These are phyloP conservation scores for Penicillium sp. DNA, from an alignment of 2,329 filamentous ascomycete species.

Conservation along the genomic window DNA sequence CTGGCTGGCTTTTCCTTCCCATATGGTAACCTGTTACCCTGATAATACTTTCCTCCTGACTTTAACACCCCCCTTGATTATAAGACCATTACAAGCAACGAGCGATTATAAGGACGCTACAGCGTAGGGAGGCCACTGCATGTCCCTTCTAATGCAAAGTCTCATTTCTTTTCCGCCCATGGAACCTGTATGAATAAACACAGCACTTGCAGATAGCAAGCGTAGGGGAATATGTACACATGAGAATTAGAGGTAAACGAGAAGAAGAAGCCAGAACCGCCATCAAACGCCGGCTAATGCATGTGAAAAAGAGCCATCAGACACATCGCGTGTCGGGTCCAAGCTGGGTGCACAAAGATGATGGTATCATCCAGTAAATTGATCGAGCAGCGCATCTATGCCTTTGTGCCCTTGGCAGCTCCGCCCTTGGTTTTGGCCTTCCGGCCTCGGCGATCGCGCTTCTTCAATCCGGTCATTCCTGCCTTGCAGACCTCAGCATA, in stretches of 20 bases:
- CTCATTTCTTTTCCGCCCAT: background rate
- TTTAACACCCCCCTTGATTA: too few species aligned
- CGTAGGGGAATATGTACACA: conserved; percentile 19
- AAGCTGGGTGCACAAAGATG: background rate
- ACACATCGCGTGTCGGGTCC: background rate
- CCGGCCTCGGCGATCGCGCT: conserved; percentile 72
- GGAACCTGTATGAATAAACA: conserved; percentile 6
- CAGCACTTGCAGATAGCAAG: conserved; percentile 6
- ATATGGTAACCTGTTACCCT: too few species aligned
- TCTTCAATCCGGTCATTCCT: conserved; percentile 86
- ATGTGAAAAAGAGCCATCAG: conserved; percentile 13
- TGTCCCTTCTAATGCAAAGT: background rate
- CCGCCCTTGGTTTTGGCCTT: conserved; percentile 56
- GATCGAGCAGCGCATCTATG: conserved; percentile 19
- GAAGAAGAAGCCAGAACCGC: conserved; percentile 10
- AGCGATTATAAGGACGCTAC: too few species aligned
- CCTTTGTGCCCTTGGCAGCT: conserved; percentile 33
- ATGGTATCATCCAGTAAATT: conserved; percentile 2
- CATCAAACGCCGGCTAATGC: conserved; percentile 29
- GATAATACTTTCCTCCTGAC: too few species aligned
- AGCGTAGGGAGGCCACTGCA: too few species aligned
- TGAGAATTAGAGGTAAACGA: conserved; percentile 6
- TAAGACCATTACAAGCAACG: too few species aligned
- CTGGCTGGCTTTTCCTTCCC: too few species aligned
- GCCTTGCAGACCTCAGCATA: conserved; percentile 91